Conservation (phyloP, 805 yeast genomes). For the Starmera caribaea region DNA sequence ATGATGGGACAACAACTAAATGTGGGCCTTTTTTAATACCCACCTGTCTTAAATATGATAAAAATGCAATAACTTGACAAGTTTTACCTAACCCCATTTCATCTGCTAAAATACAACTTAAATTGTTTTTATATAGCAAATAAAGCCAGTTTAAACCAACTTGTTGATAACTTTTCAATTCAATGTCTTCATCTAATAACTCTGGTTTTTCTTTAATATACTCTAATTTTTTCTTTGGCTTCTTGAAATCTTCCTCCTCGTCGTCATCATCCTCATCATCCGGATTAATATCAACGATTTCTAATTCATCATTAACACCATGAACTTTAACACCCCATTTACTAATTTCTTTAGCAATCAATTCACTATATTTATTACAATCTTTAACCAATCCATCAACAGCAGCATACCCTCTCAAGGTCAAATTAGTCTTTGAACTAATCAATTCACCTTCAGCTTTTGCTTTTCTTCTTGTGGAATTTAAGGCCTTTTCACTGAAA, state of each 20-base stretch:
- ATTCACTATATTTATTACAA: conserved; percentile 70
- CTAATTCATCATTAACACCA: conserved; percentile 55
- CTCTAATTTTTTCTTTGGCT: conserved; percentile 8
- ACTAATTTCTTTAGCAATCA: conserved; percentile 61
- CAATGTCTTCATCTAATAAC: conserved; percentile 50
- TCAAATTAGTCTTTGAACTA: conserved; percentile 57
- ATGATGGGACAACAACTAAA: conserved; percentile 89
- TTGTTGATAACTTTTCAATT: conserved; percentile 82
- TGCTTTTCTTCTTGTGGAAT: conserved; percentile 26
- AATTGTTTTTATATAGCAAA: conserved; percentile 61
- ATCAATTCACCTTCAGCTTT: conserved; percentile 66
- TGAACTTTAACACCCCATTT: conserved; percentile 84
- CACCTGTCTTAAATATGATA: conserved; percentile 73
- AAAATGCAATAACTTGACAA: conserved; percentile 87
- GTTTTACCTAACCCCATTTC: conserved; percentile 99
- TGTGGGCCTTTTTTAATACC: conserved; percentile 68
- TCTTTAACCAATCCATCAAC: conserved; percentile 84
- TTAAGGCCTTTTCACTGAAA: conserved; percentile 30
- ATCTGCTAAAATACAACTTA: conserved; percentile 93
- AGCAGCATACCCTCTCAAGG: conserved; percentile 84
- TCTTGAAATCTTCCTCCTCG: conserved; percentile 21
- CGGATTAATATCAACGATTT: conserved; percentile 42
- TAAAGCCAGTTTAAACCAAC: conserved; percentile 96
- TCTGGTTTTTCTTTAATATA: conserved; percentile 68
- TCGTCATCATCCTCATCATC: conserved; percentile 23